phyloP scores from a whole-genome alignment of 208 protist genomes.

The Porcisia hertigi region DNA sequence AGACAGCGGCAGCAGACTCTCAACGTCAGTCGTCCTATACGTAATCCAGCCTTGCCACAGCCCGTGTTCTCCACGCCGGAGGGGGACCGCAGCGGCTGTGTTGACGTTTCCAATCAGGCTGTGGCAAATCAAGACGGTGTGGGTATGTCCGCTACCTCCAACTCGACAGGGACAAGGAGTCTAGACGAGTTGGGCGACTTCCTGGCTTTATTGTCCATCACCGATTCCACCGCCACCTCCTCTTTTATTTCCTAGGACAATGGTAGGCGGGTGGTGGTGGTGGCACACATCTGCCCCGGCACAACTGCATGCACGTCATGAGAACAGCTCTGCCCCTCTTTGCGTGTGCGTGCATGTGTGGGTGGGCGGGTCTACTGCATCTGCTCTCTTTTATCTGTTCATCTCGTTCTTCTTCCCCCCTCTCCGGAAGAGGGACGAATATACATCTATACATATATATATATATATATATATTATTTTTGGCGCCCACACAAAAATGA shows the following conservation, averaged over 20 bases:
- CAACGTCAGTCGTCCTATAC: neutral
- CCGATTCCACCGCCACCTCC: slow-evolving; percentile 18
- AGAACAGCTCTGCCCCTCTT: neutral
- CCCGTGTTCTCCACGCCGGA: slow-evolving; percentile 26
- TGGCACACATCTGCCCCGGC: neutral
- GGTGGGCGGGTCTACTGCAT: no score
- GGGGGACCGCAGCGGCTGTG: slow-evolving; percentile 20
- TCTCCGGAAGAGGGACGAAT: no score
- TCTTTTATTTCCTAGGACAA: neutral
- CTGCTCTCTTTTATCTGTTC: neutral
- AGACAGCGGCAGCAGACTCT: slow-evolving; percentile 6
- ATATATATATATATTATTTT: no score
- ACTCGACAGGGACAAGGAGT: slow-evolving; percentile 1
- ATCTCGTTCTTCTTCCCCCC: neutral
- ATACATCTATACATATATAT: no score
- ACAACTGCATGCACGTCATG: neutral
- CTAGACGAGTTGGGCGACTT: slow-evolving; percentile 25
- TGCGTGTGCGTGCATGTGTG: neutral
- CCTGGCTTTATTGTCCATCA: slow-evolving; percentile 26
- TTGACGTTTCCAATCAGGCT: neutral
- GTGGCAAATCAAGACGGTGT: neutral
- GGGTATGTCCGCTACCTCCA: neutral
- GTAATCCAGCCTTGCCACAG: neutral
- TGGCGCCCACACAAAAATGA: neutral
- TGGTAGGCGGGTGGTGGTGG: neutral